Conservation (phyloP, 2,329 filamentous ascomycete species). For the Xylaria multiplex region DNA sequence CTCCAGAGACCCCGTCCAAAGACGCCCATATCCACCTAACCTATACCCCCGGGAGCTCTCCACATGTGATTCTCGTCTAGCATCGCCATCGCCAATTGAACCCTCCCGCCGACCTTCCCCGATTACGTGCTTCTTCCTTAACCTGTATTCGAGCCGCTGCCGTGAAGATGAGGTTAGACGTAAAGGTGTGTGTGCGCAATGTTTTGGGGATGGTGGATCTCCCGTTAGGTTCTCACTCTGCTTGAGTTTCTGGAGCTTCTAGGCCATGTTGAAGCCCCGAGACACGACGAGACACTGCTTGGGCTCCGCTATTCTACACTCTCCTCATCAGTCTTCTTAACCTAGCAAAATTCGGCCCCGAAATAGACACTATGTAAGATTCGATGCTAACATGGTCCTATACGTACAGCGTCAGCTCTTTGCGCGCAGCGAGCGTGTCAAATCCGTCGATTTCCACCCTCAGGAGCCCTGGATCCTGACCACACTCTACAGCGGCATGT, state of each 20-base stretch:
- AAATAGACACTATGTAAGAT: not conserved
- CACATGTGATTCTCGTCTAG: conserved; percentile 28
- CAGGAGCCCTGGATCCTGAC: conserved; percentile 97
- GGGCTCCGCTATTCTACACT: not conserved
- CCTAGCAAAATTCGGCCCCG: not conserved
- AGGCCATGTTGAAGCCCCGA: not conserved
- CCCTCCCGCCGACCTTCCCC: not conserved
- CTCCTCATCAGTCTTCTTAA: not conserved
- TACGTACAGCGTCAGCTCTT: conserved; percentile 77
- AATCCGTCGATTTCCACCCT: conserved; percentile 95
- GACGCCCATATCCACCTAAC: not conserved
- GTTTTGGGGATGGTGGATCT: not conserved
- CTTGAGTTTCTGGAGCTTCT: not conserved
- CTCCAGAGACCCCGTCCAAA: not conserved
- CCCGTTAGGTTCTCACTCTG: not conserved
- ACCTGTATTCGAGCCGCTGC: conserved; percentile 27
- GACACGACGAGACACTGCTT: conserved; percentile 2
- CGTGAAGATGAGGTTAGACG: conserved; percentile 48
- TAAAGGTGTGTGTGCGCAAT: conserved; percentile 43
- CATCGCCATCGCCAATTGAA: conserved; percentile 26
- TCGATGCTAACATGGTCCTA: conserved; percentile 31
- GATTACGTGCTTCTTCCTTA: not conserved
- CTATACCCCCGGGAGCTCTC: conserved; percentile 21
- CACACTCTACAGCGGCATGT: conserved; percentile 90
- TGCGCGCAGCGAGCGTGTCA: conserved; percentile 93